A percentile compares a stretch with the other conserved stretches of the same genome.
These are phyloP conservation scores for Calonectria multiphialidica DNA, from an alignment of 2,329 filamentous ascomycete species.

Conservation along the genomic window DNA sequence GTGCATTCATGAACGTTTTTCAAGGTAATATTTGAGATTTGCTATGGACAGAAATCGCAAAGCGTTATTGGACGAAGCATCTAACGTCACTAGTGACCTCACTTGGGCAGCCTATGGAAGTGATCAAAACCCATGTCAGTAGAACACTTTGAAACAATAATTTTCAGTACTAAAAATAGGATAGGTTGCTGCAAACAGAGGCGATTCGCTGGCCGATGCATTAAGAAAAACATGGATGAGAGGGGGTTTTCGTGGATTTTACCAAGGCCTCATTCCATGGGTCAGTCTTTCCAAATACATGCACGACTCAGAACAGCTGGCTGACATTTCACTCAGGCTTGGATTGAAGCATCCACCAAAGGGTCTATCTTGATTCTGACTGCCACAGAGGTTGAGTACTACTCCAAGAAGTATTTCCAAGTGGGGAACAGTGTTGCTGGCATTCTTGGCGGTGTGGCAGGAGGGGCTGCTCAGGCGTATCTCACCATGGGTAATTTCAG, in stretches of 20 bases:
- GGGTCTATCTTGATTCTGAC: conserved; percentile 20
- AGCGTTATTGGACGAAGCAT: neutral
- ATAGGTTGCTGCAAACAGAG: conserved; percentile 13
- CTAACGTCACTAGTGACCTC: conserved; percentile 7
- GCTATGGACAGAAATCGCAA: no score
- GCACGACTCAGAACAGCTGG: neutral
- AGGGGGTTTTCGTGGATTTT: conserved; percentile 17
- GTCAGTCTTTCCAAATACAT: neutral
- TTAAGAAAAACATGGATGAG: conserved; percentile 20
- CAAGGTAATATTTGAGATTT: neutral
- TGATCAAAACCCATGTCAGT: conserved; percentile 22
- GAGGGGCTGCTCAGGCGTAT: conserved; percentile 24
- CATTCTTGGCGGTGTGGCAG: conserved; percentile 9
- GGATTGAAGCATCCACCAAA: conserved; percentile 25
- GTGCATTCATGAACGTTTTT: conserved; percentile 21
- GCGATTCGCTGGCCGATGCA: conserved; percentile 13
- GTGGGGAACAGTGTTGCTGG: neutral
- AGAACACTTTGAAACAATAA: neutral
- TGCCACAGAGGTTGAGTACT: conserved; percentile 22
- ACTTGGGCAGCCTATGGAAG: conserved; percentile 22
- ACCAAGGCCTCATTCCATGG: conserved; percentile 27
- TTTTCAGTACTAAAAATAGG: neutral
- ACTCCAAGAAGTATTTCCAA: conserved; percentile 10
- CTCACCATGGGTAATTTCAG: conserved; percentile 18
- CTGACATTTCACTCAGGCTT: conserved; percentile 5